Base-by-base conservation (phyloP, 108 stramenopile species). In the Schizochytrium sp. region DNA sequence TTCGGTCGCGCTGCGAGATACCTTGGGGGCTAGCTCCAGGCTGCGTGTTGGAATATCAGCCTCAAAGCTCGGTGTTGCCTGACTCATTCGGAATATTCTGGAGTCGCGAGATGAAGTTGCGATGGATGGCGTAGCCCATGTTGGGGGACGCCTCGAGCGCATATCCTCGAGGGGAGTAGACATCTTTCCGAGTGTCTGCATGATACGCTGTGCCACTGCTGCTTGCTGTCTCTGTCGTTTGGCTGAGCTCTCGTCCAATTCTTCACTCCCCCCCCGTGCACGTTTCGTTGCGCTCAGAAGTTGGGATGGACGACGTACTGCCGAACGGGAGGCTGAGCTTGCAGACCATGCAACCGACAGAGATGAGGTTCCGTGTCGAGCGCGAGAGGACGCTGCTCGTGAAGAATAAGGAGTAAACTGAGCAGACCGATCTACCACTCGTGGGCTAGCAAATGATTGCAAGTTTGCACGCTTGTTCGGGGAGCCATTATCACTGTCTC, bases 121-220 rank as follows among this genome's bases (percentile, higher is more conserved):
- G 10, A 83, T 49, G 5, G 76, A 83, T 17, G 76, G 76, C 47
- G 76, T 55, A n/a, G 28, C 50, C 76, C 76, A 83, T 13, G 28
- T 83, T 56, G 76, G 76, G 10, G 76, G 76, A 7, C 76, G 76
- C 38, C 76, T 47, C 50, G 50, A n/a, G 2, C 76, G 76, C 10
- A 55, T n/a, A 28, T 83, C 76, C 76, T 83, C 76, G 47, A 83
- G 76, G 8, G 76, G 76, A 42, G 76, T 83, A 47, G 76, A 83
- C 76, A 83, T 83, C 3, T 83, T 83, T 40, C 76, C 76, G 28
- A 83, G 47, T 7, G 76, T 83, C 76, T 83, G 76, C 53, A 83
- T 55, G 53, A 83, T 83, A 3, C 76, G 76, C 76, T 83, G 76
- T 40, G 76, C 76, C 10, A 83, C 76, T n/a, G 47, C 76, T 40